Base-by-base conservation (phyloP, 768 basidiomycete species). In the Hygrocybe coccinea region DNA sequence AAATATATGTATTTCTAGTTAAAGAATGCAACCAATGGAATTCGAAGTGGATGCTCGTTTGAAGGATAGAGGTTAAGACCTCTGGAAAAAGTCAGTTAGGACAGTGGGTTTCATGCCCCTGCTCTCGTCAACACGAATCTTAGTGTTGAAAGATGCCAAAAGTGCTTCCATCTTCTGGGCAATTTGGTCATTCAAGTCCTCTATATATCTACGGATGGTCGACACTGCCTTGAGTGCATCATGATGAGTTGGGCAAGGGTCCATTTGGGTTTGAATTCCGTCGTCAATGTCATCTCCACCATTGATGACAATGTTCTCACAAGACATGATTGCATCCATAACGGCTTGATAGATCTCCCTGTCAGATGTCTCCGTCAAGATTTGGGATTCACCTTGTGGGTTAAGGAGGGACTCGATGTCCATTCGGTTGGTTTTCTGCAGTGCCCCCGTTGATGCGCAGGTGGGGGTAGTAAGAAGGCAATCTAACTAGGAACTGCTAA, bases 291-390 rank as follows among this genome's bases (percentile, higher is more conserved):
- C 58, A 41, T 64, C 61, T 8, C 45, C 56, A 3, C 63, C 61
- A 39, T 52, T 60, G 6, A 58, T 54, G 8, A 56, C 53, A 2
- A 57, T 45, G 43, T 62, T 63, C 44, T 65, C 60, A 61, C 56
- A 54, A 22, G 59, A 61, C 12, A 47, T 50, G 3, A 56, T 35
- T 54, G 64, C 61, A 49, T 62, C 60, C 22, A 64, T 61, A 8
- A 69, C 65, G 1, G 65, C 61, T 15, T 65, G 54, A 56, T 56
- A 65, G 19, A 65, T 64, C 53, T 65, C 66, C 11, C 56, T 37
- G 37, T 66, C 65, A 15, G 60, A 60, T 15, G 52, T 58, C 29
- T 29, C 29, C 3, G 3, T 8, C 29, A 29, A 29, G 8, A 4
- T 29, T 8, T 29, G 29, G 8, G 29, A 29, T 8, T 29, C 29